Conservation (phyloP, 371 early-diverging fungal genomes). For the Syncephalastrum sp. region DNA sequence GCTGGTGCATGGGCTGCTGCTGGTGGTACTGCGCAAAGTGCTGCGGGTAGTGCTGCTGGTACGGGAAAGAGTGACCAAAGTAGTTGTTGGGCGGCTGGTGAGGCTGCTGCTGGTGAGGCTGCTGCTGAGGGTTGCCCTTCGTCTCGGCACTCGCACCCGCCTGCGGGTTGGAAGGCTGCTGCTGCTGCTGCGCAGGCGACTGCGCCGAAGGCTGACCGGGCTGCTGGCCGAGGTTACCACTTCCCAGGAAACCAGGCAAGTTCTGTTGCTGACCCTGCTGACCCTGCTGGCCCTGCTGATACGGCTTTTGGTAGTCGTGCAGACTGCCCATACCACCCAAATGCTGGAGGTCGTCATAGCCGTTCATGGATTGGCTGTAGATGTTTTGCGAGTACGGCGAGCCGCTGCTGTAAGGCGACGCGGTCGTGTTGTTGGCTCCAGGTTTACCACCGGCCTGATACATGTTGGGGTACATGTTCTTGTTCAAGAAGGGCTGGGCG, state of each 20-base stretch:
- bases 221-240: conserved; percentile 5
- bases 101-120: conserved; percentile 12
- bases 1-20: conserved; percentile 8
- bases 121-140: conserved; percentile 7
- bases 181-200: conserved; percentile 10
- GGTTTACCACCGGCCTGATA: conserved; percentile 44
- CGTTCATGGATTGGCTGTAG: conserved; percentile 31
- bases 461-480: conserved; percentile 79
- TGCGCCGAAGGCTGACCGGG: conserved; percentile 7
- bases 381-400: conserved; percentile 48
- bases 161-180: conserved; percentile 9
- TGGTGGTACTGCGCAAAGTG: conserved; percentile 15
- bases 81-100: conserved; percentile 11
- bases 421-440: conserved; percentile 19
- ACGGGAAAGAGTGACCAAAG: conserved; percentile 18
- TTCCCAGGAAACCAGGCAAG: conserved; percentile 21
- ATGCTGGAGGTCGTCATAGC: conserved; percentile 50
- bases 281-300: conserved; percentile 15
- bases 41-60: conserved; percentile 14
- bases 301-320: conserved; percentile 47
- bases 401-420: conserved; percentile 30
- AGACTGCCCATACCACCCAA: conserved; percentile 29
- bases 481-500: conserved; percentile 83
- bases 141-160: not conserved
- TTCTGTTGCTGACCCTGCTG: conserved; percentile 13